Percentiles rank a stretch among this genome's conserved stretches.
phyloP scores from a whole-genome alignment of 2,329 filamentous ascomycete species.

The Colletotrichum melonis region DNA sequence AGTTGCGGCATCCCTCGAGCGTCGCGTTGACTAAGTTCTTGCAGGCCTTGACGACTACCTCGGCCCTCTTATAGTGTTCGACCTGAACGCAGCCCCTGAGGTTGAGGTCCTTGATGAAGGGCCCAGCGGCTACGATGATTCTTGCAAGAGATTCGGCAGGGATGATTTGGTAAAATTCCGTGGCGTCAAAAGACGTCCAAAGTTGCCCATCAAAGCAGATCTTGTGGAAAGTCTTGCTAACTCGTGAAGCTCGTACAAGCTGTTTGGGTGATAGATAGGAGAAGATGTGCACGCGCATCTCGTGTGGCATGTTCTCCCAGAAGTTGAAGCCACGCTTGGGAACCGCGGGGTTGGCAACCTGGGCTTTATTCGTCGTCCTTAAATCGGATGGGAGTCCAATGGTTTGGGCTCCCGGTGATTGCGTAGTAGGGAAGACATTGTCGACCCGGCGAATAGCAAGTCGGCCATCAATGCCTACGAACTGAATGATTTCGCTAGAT shows the following conservation, averaged over 20 bases:
- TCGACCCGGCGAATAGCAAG: conserved; percentile 67
- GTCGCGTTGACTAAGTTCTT: conserved; percentile 89
- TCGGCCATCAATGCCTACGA: conserved; percentile 57
- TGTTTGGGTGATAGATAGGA: conserved; percentile 82
- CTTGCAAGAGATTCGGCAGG: conserved; percentile 84
- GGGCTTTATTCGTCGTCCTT: conserved; percentile 16
- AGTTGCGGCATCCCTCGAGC: conserved; percentile 89
- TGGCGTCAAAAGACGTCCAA: conserved; percentile 87
- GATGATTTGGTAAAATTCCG: conserved; percentile 89
- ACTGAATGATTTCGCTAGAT: conserved; percentile 51
- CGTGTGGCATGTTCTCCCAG: conserved; percentile 84
- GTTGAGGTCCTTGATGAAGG: conserved; percentile 92
- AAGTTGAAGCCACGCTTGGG: conserved; percentile 64
- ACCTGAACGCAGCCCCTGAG: conserved; percentile 92
- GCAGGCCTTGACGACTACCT: conserved; percentile 85
- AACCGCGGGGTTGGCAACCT: conserved; percentile 31
- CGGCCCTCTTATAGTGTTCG: conserved; percentile 80
- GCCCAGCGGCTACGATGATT: conserved; percentile 86
- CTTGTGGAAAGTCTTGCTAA: conserved; percentile 81
- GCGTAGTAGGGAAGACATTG: conserved; percentile 53
- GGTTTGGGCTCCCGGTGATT: conserved; percentile 52
- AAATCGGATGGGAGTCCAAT: conserved; percentile 74
- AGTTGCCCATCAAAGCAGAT: conserved; percentile 96
- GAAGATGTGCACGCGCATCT: conserved; percentile 84
- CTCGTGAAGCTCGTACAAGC: conserved; percentile 80